Evolutionary conservation across 106 monocot genomes (phyloP), one percentile per base, ranked within the genome.

Genomic region (Dendrobium catenatum): DNA sequence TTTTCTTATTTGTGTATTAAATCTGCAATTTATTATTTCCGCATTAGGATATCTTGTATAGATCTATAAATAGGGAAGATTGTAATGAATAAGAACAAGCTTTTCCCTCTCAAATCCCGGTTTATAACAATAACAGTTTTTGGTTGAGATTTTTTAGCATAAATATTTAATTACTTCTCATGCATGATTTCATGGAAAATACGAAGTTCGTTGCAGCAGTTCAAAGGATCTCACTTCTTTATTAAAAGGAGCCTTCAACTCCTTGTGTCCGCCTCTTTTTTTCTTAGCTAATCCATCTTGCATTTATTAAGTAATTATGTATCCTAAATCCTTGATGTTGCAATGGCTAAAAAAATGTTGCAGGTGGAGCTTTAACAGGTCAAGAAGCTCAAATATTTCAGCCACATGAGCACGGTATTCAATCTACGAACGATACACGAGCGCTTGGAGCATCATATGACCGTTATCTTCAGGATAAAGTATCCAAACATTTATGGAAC

Each of bases 391-490:
- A 74, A 74, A 74, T 13, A 19, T 29, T 74, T 74, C 29, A 11
- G 20, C 41, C 74, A n/a, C 41, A 44, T 43, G 43, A 43, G n/a
- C 74, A 74, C 20, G n/a, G 42, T 74, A 42, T 74, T 74, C 74
- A 74, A 44, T 16, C 42, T n/a, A 15, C 20, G 20, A 74, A 74
- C 18, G 74, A 74, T 44, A 74, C 42, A 19, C 26, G 43, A 74
- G 42, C 74, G 5, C 74, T 74, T 2, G 74, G 42, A 42, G 41
- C 74, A 43, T 42, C 74, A 43, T 74, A 74, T 74, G 74, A 74
- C 43, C 41, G 20, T 4, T 74, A 74, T 74, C 74, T 74, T 43
- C 74, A 74, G 43, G 42, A 42, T 43, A 16, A 15, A 74, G 41
- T 43, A 43, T 74, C 20, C 43, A 42, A 4, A 18, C 44, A 17